Evolutionary conservation across 805 yeast genomes (phyloP).

Genomic region (Zygosaccharomyces bailii): DNA sequence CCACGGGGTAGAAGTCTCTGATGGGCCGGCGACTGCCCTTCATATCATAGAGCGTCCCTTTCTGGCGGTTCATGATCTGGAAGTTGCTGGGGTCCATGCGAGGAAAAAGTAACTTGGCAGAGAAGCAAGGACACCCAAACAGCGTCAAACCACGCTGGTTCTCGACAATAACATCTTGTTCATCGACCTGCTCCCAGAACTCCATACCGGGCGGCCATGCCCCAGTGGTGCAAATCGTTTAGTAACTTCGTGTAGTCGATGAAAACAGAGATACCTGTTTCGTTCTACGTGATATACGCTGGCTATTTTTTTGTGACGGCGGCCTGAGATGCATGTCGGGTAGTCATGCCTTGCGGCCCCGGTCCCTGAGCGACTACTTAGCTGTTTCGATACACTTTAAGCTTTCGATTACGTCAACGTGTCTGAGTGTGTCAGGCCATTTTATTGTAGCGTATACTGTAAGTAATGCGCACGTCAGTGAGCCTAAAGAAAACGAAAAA

Average conservation of each 20-base stretch:
- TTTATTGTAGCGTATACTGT: too few relatives aligned
- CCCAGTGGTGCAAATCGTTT: too few relatives aligned
- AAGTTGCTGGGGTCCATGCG: slow-evolving; percentile 46
- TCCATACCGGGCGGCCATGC: slow-evolving; percentile 5
- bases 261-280: background rate
- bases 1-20: slow-evolving; percentile 23
- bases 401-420: too few relatives aligned
- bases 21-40: slow-evolving; percentile 14
- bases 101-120: slow-evolving; percentile 45
- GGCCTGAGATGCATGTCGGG: too few relatives aligned
- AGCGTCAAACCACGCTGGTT: slow-evolving; percentile 53
- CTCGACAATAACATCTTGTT: slow-evolving; percentile 45
- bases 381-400: too few relatives aligned
- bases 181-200: background rate
- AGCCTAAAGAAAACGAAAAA: too few relatives aligned
- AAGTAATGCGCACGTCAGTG: too few relatives aligned
- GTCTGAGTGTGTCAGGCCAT: too few relatives aligned
- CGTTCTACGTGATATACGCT: background rate
- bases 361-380: too few relatives aligned
- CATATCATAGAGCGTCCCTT: slow-evolving; percentile 17
- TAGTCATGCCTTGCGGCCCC: too few relatives aligned
- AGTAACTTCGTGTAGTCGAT: background rate
- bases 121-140: slow-evolving; percentile 51
- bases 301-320: too few relatives aligned
- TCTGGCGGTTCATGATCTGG: slow-evolving; percentile 18